These are phyloP conservation scores for Bipolaris cookei DNA, from an alignment of 2,329 filamentous ascomycete genomes.

Conservation along the genomic window DNA sequence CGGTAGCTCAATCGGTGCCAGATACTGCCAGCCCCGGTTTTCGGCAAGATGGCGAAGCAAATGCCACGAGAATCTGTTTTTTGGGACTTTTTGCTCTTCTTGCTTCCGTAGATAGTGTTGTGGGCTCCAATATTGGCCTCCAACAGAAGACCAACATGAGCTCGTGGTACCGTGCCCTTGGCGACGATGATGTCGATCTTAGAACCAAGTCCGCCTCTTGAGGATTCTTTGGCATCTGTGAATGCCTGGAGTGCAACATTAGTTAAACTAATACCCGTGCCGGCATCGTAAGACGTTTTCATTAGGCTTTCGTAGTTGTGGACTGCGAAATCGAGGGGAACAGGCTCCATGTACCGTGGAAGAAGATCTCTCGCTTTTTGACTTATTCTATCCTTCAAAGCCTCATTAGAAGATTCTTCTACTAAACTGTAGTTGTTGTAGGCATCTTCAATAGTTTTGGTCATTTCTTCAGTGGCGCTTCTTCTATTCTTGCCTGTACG, in stretches of 20 bases:
- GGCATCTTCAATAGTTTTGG: slow-evolving; percentile 4
- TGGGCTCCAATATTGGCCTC: slow-evolving; percentile 1
- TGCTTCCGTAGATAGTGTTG: not conserved
- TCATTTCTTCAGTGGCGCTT: slow-evolving; percentile 14
- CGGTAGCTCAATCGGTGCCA: slow-evolving; percentile 1
- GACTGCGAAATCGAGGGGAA: slow-evolving; percentile 15
- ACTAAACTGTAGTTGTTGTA: slow-evolving; percentile 4
- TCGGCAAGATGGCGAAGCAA: slow-evolving; percentile 1
- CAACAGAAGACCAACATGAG: not conserved
- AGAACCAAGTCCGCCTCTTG: slow-evolving; percentile 1
- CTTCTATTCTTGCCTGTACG: slow-evolving; percentile 3
- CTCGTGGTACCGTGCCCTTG: not conserved
- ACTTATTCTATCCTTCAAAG: slow-evolving; percentile 13
- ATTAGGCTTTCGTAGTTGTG: slow-evolving; percentile 18
- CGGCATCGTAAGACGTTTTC: slow-evolving; percentile 8
- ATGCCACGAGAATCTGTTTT: not conserved
- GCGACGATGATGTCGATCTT: slow-evolving; percentile 7
- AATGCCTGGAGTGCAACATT: slow-evolving; percentile 11
- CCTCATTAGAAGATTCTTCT: slow-evolving; percentile 6
- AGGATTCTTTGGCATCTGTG: slow-evolving; percentile 6
- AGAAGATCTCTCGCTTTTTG: slow-evolving; percentile 18
- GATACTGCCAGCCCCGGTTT: not conserved
- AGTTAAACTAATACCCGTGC: slow-evolving; percentile 5
- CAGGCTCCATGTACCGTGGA: slow-evolving; percentile 12
- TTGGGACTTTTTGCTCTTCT: not conserved